Percentiles rank a stretch among this genome's conserved stretches.
Conservation (phyloP, 78 protist species). For the Dictyostelium brefeldianum region DNA sequence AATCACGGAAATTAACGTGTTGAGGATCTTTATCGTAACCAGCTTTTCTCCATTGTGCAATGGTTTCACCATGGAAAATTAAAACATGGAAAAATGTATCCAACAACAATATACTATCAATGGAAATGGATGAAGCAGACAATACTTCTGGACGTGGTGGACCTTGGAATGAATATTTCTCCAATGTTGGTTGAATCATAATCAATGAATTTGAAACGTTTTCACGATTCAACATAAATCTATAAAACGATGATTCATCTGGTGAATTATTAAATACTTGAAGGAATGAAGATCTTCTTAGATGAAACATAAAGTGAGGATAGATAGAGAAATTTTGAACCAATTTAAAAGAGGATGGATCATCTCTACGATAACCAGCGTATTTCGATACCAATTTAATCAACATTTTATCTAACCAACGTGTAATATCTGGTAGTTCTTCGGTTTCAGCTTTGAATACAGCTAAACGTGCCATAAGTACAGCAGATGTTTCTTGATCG, state of each 20-base stretch:
- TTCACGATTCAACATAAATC: slow-evolving; percentile 88
- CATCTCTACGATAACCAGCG: slow-evolving; percentile 90
- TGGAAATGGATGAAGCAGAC: slow-evolving; percentile 51
- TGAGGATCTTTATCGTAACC: slow-evolving; percentile 89
- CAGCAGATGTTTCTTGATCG: slow-evolving; percentile 98
- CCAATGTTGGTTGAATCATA: slow-evolving; percentile 99
- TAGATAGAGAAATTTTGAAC: slow-evolving; percentile 89
- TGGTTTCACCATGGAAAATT: slow-evolving; percentile 96
- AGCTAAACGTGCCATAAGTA: slow-evolving; percentile 97
- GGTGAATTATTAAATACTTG: slow-evolving; percentile 97
- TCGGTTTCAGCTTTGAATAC: slow-evolving; percentile 92
- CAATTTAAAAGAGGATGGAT: slow-evolving; percentile 89
- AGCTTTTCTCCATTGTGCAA: slow-evolving; percentile 95
- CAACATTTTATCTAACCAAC: slow-evolving; percentile 98
- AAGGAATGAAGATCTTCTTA: slow-evolving; percentile 97
- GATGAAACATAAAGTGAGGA: slow-evolving; percentile 99
- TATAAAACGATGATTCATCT: slow-evolving; percentile 97
- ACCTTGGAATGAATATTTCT: slow-evolving; percentile 87
- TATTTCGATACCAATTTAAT: slow-evolving; percentile 94
- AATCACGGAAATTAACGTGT: slow-evolving; percentile 84
- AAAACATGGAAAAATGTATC: slow-evolving; percentile 98
- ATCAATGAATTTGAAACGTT: slow-evolving; percentile 87
- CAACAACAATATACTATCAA: slow-evolving; percentile 95
- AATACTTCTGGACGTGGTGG: slow-evolving; percentile 90
- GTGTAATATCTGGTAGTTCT: slow-evolving; percentile 94